phyloP scores from a whole-genome alignment of 1,284 basidiomycete genomes.

The Fomes fomentarius region DNA sequence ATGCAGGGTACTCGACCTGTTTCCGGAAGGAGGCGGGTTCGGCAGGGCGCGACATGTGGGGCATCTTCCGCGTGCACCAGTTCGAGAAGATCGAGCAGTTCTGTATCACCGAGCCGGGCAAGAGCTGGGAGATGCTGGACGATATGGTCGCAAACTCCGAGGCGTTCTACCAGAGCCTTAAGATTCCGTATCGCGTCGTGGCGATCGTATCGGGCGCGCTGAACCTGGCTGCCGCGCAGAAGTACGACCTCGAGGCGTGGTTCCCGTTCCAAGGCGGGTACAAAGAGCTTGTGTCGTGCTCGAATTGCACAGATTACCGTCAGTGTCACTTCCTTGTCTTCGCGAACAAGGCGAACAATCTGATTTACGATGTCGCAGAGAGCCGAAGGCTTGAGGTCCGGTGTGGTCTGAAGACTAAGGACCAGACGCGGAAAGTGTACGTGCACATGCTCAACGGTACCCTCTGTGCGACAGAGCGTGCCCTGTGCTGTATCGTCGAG shows the following conservation, averaged over 20 bases:
- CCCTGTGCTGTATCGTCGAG: constrained; percentile 97
- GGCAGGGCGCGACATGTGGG: constrained; percentile 98
- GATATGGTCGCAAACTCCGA: constrained; percentile 89
- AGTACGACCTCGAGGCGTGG: constrained; percentile 98
- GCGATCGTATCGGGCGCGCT: constrained; percentile 96
- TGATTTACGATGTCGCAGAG: constrained; percentile 53
- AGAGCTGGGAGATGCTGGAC: constrained; percentile 95
- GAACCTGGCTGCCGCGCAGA: constrained; percentile 96
- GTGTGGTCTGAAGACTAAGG: constrained; percentile 87
- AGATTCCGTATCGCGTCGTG: constrained; percentile 90
- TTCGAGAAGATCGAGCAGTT: constrained; percentile 99
- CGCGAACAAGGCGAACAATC: not conserved
- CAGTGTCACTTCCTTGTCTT: constrained; percentile 38
- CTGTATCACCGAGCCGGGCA: constrained; percentile 91
- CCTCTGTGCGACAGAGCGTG: constrained; percentile 94
- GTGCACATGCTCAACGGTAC: constrained; percentile 99
- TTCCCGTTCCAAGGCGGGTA: constrained; percentile 98
- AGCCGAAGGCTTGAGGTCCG: constrained; percentile 88
- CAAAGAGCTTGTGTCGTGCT: constrained; percentile 94
- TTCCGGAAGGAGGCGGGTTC: constrained; percentile 99
- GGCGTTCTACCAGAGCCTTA: constrained; percentile 95
- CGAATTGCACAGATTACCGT: constrained; percentile 96
- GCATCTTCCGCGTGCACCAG: constrained; percentile 99
- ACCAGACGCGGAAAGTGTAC: constrained; percentile 87
- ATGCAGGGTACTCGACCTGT: constrained; percentile 90